phyloP scores from a whole-genome alignment of 2,329 filamentous ascomycete genomes.

The Paecilomyces formosus region DNA sequence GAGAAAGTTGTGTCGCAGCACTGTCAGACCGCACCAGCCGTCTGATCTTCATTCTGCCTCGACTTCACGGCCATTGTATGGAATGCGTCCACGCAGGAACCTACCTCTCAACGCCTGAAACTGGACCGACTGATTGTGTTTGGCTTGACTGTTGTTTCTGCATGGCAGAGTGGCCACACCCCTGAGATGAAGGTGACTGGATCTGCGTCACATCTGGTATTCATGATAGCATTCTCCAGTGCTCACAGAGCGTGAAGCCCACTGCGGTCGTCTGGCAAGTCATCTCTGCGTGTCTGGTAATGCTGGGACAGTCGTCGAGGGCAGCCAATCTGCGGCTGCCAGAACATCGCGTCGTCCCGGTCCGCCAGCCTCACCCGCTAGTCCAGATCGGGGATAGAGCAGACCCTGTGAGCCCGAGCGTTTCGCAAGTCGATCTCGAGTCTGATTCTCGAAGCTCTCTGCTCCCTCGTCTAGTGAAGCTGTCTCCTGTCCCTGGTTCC shows the following conservation, averaged over 20 bases:
- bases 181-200: background rate
- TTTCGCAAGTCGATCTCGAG: background rate
- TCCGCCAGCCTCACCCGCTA: background rate
- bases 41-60: background rate
- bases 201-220: background rate
- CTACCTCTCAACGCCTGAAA: background rate
- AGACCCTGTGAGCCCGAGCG: slow-evolving; percentile 3
- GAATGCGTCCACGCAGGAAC: background rate
- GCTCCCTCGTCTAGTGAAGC: background rate
- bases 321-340: background rate
- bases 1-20: background rate
- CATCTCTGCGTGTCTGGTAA: background rate
- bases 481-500: background rate
- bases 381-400: background rate
- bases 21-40: background rate
- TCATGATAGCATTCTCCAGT: background rate
- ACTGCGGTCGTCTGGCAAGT: background rate
- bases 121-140: background rate
- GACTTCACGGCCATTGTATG: background rate
- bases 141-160: background rate
- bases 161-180: background rate
- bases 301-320: background rate
- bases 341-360: background rate
- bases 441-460: background rate
- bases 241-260: background rate